Evolutionary conservation across 164 flowering plant species (phyloP).

Genomic region (Sextonia rubra): DNA sequence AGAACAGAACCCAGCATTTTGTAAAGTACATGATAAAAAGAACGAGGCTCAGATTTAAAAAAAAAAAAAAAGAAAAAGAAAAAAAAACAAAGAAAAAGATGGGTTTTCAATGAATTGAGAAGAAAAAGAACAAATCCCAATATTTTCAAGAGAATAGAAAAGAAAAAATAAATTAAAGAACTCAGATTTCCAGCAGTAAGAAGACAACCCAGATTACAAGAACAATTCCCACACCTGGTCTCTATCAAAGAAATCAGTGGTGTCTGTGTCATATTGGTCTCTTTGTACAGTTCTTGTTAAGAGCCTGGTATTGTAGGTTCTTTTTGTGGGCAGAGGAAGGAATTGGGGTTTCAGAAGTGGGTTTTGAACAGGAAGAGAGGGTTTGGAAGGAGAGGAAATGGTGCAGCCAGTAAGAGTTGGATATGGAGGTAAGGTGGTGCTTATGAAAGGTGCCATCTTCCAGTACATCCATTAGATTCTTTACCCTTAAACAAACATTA

Average conservation of each 20-base stretch:
- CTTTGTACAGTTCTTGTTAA: conserved; percentile 30
- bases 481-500: not conserved
- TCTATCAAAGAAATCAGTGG: conserved; percentile 16
- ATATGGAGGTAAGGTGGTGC: not conserved
- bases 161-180: not conserved
- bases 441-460: not conserved
- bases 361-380: conserved; percentile 1
- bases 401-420: not conserved
- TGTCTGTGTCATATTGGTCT: conserved; percentile 12
- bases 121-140: not conserved
- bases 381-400: not conserved
- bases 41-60: not conserved
- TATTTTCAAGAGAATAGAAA: not conserved
- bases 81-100: not conserved
- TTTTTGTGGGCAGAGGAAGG: not conserved
- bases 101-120: not conserved
- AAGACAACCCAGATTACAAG: not conserved
- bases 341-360: not conserved
- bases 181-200: not conserved
- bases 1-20: not conserved
- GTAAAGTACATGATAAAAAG: not conserved
- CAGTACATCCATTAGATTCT: not conserved
- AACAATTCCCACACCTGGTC: conserved; percentile 13
- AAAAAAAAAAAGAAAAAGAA: not conserved
- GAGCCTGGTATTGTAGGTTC: conserved; percentile 12